Evolutionary conservation across 2,329 filamentous ascomycete species (phyloP).

Genomic region (Didymella pomorum): DNA sequence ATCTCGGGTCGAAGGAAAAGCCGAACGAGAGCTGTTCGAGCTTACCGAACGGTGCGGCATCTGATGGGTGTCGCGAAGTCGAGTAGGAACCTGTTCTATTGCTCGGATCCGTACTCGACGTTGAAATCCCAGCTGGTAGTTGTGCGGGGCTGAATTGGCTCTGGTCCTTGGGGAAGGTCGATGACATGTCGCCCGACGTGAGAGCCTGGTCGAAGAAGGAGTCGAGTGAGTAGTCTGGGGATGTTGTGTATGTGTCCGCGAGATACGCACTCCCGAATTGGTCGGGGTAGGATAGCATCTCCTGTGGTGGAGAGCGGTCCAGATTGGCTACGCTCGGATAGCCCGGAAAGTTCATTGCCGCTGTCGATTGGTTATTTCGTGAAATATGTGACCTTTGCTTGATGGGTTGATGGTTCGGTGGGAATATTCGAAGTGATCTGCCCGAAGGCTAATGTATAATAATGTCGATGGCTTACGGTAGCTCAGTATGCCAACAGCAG

Average conservation of each 20-base stretch:
- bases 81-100: constrained; percentile 18
- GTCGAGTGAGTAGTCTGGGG: constrained; percentile 37
- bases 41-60: constrained; percentile 33
- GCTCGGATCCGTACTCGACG: constrained; percentile 22
- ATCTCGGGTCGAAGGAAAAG: constrained; percentile 32
- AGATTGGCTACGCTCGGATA: constrained; percentile 36
- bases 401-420: constrained; percentile 16
- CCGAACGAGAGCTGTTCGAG: constrained; percentile 28
- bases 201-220: constrained; percentile 43
- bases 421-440: constrained; percentile 20
- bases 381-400: constrained; percentile 2
- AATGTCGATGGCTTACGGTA: constrained; percentile 1
- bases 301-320: constrained; percentile 37
- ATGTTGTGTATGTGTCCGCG: constrained; percentile 32
- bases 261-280: constrained; percentile 38
- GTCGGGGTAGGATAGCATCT: constrained; percentile 34
- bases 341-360: constrained; percentile 35
- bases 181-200: constrained; percentile 33
- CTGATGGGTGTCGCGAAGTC: constrained; percentile 27
- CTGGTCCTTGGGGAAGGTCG: constrained; percentile 29
- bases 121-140: constrained; percentile 25
- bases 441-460: constrained; percentile 12
- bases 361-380: constrained; percentile 4
- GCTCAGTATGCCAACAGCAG: constrained; percentile 1
- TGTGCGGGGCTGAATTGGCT: constrained; percentile 27